Evolutionary conservation across 2,329 filamentous ascomycete genomes (phyloP).

Genomic region (Zasmidium citrigriseum): DNA sequence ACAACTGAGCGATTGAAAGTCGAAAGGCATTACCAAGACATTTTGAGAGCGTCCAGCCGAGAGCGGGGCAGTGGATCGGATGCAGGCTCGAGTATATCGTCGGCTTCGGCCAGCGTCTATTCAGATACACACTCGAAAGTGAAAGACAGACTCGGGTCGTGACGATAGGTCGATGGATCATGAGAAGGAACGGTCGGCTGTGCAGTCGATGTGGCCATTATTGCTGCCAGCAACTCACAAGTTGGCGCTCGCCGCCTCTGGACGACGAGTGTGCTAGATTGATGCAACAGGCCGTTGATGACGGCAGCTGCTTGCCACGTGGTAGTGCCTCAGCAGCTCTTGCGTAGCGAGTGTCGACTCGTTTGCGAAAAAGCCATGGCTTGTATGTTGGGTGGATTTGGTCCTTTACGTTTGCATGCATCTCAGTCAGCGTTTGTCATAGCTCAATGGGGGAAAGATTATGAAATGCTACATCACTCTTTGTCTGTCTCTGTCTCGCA

Average conservation of each 20-base stretch:
- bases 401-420: background rate
- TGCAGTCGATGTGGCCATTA: too few relatives aligned
- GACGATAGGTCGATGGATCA: too few relatives aligned
- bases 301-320: too few relatives aligned
- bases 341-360: too few relatives aligned
- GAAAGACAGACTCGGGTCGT: background rate
- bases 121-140: background rate
- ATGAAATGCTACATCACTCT: too few relatives aligned
- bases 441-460: background rate
- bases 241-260: background rate
- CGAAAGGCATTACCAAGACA: constrained; percentile 4
- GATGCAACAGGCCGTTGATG: too few relatives aligned
- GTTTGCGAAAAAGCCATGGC: too few relatives aligned
- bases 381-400: background rate
- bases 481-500: too few relatives aligned
- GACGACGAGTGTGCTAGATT: too few relatives aligned
- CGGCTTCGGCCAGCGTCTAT: background rate
- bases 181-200: too few relatives aligned
- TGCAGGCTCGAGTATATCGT: background rate
- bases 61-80: constrained; percentile 2
- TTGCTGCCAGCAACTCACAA: too few relatives aligned
- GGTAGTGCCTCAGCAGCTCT: too few relatives aligned
- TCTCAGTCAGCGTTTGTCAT: background rate
- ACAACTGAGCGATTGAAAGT: background rate
- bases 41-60: background rate